phyloP scores from a whole-genome alignment of 805 yeast genomes.

The Cyberlindnera galapagoensis region DNA sequence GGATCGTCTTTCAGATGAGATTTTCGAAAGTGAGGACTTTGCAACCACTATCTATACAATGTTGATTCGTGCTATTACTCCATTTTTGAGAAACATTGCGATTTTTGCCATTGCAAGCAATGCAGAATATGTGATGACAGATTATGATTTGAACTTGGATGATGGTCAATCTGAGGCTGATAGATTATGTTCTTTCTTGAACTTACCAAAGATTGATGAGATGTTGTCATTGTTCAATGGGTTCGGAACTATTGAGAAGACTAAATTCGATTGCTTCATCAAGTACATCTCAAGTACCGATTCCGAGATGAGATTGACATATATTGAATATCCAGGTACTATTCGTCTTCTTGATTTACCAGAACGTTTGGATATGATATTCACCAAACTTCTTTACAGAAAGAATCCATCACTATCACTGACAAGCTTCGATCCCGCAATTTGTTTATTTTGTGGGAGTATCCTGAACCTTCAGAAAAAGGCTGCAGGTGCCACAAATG shows the following conservation, averaged over 20 bases:
- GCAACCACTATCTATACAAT: conserved; percentile 43
- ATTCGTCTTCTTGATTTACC: conserved; percentile 63
- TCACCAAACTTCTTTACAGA: conserved; percentile 49
- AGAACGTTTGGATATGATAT: conserved; percentile 56
- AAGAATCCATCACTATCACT: conserved; percentile 33
- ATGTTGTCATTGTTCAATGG: conserved; percentile 11
- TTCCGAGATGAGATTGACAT: conserved; percentile 14
- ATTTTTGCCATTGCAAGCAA: conserved; percentile 49
- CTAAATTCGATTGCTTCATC: conserved; percentile 13
- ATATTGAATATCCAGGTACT: conserved; percentile 58
- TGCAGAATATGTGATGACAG: conserved; percentile 36
- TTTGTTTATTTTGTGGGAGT: conserved; percentile 78
- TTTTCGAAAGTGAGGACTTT: conserved; percentile 21
- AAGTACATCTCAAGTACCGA: conserved; percentile 18
- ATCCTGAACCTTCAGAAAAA: conserved; percentile 60
- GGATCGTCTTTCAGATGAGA: conserved; percentile 24
- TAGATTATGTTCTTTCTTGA: conserved; percentile 42
- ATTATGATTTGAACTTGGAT: conserved; percentile 21
- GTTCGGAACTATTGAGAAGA: conserved; percentile 21
- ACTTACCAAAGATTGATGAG: conserved; percentile 34
- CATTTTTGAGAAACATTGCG: conserved; percentile 58
- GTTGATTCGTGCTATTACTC: conserved; percentile 50
- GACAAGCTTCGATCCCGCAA: conserved; percentile 63
- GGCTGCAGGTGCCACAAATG: conserved; percentile 46
- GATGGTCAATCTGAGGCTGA: conserved; percentile 46